Evolutionary conservation across 495 filamentous ascomycete genomes (phyloP).

Genomic region (Letharia lupina): DNA sequence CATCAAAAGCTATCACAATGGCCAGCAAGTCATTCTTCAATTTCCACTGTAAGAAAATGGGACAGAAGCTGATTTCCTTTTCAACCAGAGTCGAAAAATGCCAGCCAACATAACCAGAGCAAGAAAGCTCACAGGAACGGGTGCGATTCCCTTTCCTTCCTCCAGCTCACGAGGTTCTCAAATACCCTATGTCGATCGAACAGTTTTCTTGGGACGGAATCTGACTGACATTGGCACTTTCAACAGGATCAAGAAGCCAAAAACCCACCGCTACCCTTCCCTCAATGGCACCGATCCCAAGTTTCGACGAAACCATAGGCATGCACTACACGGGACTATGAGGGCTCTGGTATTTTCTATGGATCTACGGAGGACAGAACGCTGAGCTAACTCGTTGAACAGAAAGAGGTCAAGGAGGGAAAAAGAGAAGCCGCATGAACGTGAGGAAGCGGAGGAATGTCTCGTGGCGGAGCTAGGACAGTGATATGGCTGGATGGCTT

Average conservation of each 20-base stretch:
- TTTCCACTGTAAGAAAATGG: too few species aligned
- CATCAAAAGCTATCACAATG: slow-evolving; percentile 9
- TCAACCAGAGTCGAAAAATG: slow-evolving; percentile 50
- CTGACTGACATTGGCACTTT: slow-evolving; percentile 9
- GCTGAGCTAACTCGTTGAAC: slow-evolving; percentile 40
- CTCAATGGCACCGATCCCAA: slow-evolving; percentile 98
- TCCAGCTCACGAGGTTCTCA: neutral
- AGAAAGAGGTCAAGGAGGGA: slow-evolving; percentile 98
- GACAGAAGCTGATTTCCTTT: neutral
- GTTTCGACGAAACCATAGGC: slow-evolving; percentile 98
- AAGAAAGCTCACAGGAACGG: slow-evolving; percentile 97
- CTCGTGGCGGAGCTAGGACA: slow-evolving; percentile 27
- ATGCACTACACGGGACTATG: slow-evolving; percentile 97
- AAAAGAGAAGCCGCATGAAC: slow-evolving; percentile 82
- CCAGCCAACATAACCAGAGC: slow-evolving; percentile 77
- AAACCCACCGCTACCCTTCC: slow-evolving; percentile 96
- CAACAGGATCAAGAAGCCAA: slow-evolving; percentile 96
- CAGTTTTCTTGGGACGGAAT: neutral
- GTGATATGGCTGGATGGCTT: slow-evolving; percentile 1
- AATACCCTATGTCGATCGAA: slow-evolving; percentile 6
- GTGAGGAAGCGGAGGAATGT: slow-evolving; percentile 30
- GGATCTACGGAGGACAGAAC: slow-evolving; percentile 3
- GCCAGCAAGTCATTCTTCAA: slow-evolving; percentile 14
- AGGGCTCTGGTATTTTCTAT: slow-evolving; percentile 79
- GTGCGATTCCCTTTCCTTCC: slow-evolving; percentile 46